Evolutionary conservation across 148 eudicot species (phyloP), one percentile per base, ranked within the genome.

Genomic region (Arbutus unedo): DNA sequence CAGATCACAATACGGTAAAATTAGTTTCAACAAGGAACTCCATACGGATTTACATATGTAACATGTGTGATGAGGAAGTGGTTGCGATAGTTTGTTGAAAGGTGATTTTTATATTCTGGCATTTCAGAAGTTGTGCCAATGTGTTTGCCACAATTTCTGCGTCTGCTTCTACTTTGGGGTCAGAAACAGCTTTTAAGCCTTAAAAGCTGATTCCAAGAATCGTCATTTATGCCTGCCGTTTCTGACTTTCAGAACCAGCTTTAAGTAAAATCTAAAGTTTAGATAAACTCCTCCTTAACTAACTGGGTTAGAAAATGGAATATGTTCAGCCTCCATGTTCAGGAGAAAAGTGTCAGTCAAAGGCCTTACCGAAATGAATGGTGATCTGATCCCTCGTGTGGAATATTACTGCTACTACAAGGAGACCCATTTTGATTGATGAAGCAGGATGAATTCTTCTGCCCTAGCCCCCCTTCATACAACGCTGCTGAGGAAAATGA

Each of bases 401-500:
- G 87, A 64, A 84, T 81, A 76, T 89, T 86, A 82, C 86, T 88
- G 74, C 86, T 76, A 81, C 91, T 90, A 74, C 90, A 86, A 81
- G 95, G 92, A 81, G 95, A 93, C 81, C 90, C 87, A 85, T 87
- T 88, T 25, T 59, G 90, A 74, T 90, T 89, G 72, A 84, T 86
- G 16, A 76, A 82, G 82, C 73, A 81, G 45, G 84, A 64, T 25
- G 74, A 49, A 67, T 86, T 86, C 72, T 78, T 85, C 41, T 82
- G 87, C 44, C 88, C 90, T 15, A 84, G 54, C n/a, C 80, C 86
- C 85, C 83, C 77, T 49, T 86, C 93, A 62, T 82, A 81, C 75
- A 88, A 82, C 19, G 89, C 88, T 81, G 93, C 95, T 53, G 99
- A 91, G 59, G 99, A 93, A 81, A 86, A 95, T 41, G 98, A 93